Base-by-base conservation (phyloP, 2,329 filamentous ascomycete genomes). In the Sarocladium kiliense region DNA sequence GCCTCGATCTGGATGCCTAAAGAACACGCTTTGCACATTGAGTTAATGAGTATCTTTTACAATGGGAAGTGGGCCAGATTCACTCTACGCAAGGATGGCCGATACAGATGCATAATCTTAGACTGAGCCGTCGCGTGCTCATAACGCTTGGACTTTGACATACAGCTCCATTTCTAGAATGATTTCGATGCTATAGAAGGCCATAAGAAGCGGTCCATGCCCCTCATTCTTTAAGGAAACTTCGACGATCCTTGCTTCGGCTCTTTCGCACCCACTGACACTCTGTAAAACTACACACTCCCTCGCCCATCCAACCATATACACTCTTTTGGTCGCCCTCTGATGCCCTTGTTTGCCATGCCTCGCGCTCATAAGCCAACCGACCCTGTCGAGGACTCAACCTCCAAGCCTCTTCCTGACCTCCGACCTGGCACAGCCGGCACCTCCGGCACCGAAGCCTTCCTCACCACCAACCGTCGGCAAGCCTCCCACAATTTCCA, bases 371-470 rank as follows among this genome's bases (percentile, higher is more conserved):
- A 53, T 34, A 53, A 53, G 23, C 32, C 50, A 19, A 53, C 50
- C n/a, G 50, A 53, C 21, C 50, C 47, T 23, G 47, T 53, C 12
- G 50, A 53, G 34, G 50, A 39, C 6, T 25, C 32, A 16, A 25
- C 34, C 7, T 39, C 50, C 19, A 53, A 53, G 21, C 32, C 50
- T 27, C 47, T 51, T 5, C 47, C 47, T 12, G 50, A 53, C 14
- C 19, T 27, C 12, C 50, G 50, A 2, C 50, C 50, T 14, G 50
- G 50, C 21, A 53, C 50, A 18, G 23, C 74, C 4, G 70, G 71
- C 56, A 75, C 74, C 14, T 72, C 73, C 0, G 71, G 71, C 55
- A 77, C 74, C 18, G 71, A 75, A 60, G 68, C 69, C 58, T 63
- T 74, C 30, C 71, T 77, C 41, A 65, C 67, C 45, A 68, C 66